Percentiles rank a stretch among this genome's conserved stretches.
These are phyloP conservation scores for Irpex sp. DNA, from an alignment of 1,284 basidiomycete species.

Conservation along the genomic window DNA sequence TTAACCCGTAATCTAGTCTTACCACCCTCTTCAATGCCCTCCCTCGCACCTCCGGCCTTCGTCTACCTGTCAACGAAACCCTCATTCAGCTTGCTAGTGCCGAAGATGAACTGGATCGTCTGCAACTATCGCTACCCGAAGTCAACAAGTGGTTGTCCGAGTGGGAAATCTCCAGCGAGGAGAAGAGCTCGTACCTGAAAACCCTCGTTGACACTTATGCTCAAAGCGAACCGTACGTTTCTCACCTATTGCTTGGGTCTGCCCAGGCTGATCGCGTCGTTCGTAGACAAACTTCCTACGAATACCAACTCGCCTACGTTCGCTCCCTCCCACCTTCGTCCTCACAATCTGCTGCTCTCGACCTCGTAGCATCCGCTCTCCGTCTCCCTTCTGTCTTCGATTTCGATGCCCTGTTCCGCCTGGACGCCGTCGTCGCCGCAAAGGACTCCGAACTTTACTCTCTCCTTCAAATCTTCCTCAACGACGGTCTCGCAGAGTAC, in stretches of 20 bases:
- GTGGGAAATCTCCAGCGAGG: conserved; percentile 66
- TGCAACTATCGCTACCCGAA: conserved; percentile 57
- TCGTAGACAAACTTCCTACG: conserved; percentile 52
- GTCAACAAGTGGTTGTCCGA: conserved; percentile 74
- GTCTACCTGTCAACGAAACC: conserved; percentile 59
- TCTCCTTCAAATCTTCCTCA: conserved; percentile 70
- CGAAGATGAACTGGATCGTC: conserved; percentile 65
- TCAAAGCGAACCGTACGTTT: conserved; percentile 50
- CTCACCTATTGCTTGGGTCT: neutral
- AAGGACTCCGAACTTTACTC: conserved; percentile 65
- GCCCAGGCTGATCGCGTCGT: neutral
- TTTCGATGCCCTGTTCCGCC: conserved; percentile 76
- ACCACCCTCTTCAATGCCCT: conserved; percentile 86
- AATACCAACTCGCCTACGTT: conserved; percentile 58
- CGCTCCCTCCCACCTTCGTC: conserved; percentile 49
- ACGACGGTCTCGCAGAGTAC: conserved; percentile 60
- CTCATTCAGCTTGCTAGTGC: conserved; percentile 62
- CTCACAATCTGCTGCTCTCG: conserved; percentile 49
- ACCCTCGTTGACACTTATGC: conserved; percentile 59
- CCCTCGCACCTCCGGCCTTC: conserved; percentile 63
- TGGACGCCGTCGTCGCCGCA: conserved; percentile 66
- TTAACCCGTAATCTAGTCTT: conserved; percentile 43
- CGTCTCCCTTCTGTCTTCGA: conserved; percentile 70
- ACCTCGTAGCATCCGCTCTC: conserved; percentile 62
- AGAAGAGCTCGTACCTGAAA: conserved; percentile 70